phyloP scores from a whole-genome alignment of 306 rosid genomes.

The Trifolium repens region DNA sequence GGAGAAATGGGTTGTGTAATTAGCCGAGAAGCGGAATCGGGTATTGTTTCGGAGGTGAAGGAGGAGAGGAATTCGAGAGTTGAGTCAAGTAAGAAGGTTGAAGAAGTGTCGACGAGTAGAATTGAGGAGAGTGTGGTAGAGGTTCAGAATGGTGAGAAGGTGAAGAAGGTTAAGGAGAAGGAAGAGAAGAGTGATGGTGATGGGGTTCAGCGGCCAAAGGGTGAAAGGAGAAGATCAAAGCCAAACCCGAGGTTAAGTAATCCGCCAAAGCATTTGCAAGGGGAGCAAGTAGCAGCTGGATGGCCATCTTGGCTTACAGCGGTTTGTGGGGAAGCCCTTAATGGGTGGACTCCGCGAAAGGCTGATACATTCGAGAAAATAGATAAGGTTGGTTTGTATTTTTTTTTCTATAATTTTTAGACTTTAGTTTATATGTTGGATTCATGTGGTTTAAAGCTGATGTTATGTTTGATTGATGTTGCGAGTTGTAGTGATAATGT shows the following conservation, averaged over 20 bases:
- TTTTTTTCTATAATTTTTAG: conserved; percentile 10
- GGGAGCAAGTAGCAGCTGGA: conserved; percentile 84
- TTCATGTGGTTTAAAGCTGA: conserved; percentile 32
- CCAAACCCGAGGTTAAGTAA: conserved; percentile 74
- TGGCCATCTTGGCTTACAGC: conserved; percentile 97
- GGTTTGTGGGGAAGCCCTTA: conserved; percentile 89
- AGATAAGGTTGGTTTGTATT: conserved; percentile 67
- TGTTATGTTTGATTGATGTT: conserved; percentile 33
- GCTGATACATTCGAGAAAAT: conserved; percentile 94
- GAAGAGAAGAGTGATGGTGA: conserved; percentile 55
- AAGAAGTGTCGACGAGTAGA: conserved; percentile 56
- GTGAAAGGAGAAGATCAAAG: conserved; percentile 78
- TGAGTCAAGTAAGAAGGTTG: conserved; percentile 61
- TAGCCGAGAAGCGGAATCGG: conserved; percentile 72
- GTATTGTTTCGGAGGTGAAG: conserved; percentile 62
- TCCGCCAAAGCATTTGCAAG: conserved; percentile 66
- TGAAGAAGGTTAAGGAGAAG: conserved; percentile 57
- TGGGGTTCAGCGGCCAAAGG: conserved; percentile 52
- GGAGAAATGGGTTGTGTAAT: conserved; percentile 84
- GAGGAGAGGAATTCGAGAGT: conserved; percentile 59
- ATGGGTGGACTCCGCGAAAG: conserved; percentile 87
- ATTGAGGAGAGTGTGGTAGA: conserved; percentile 50
- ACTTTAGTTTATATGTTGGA: conserved; percentile 12
- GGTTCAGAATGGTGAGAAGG: conserved; percentile 56
- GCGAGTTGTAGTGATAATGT: conserved; percentile 24